Evolutionary conservation across 208 protist genomes (phyloP).

Genomic region (Spongospora subterranea): DNA sequence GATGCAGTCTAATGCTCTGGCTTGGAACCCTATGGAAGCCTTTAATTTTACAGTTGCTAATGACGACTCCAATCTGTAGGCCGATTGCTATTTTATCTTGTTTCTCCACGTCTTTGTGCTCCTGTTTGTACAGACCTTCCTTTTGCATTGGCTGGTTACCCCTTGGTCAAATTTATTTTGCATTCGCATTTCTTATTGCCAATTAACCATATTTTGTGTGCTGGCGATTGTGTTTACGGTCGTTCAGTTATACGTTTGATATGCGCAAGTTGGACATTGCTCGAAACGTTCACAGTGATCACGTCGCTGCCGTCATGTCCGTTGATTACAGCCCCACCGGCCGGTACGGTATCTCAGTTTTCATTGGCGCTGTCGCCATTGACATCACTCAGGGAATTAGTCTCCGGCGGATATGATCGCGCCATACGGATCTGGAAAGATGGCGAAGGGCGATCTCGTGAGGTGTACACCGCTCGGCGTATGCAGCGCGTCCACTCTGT

Average conservation of each 20-base stretch:
- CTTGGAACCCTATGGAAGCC: constrained; percentile 97
- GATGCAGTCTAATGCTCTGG: constrained; percentile 87
- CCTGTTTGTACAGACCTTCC: too few species aligned
- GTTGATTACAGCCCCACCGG: constrained; percentile 64
- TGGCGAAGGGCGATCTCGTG: constrained; percentile 3
- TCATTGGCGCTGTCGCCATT: too few species aligned
- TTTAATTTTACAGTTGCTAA: constrained; percentile 93
- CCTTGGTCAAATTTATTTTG: too few species aligned
- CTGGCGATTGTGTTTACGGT: too few species aligned
- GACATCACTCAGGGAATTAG: too few species aligned
- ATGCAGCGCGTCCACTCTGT: constrained; percentile 68
- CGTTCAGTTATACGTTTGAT: constrained; percentile 97
- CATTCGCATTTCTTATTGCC: too few species aligned
- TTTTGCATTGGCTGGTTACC: too few species aligned
- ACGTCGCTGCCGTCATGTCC: constrained; percentile 85
- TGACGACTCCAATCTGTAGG: constrained; percentile 95
- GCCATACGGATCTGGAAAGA: constrained; percentile 59
- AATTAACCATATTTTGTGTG: too few species aligned
- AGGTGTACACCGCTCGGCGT: constrained; percentile 66
- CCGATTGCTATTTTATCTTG: too few species aligned
- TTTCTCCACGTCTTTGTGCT: too few species aligned
- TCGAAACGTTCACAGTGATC: constrained; percentile 90
- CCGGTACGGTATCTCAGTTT: too few species aligned
- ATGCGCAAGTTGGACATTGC: constrained; percentile 89
- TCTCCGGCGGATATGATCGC: constrained; percentile 64